A percentile compares a stretch with the other conserved stretches of the same genome.
Conservation (phyloP, 2,329 filamentous ascomycete genomes). For the Fusarium continuum region DNA sequence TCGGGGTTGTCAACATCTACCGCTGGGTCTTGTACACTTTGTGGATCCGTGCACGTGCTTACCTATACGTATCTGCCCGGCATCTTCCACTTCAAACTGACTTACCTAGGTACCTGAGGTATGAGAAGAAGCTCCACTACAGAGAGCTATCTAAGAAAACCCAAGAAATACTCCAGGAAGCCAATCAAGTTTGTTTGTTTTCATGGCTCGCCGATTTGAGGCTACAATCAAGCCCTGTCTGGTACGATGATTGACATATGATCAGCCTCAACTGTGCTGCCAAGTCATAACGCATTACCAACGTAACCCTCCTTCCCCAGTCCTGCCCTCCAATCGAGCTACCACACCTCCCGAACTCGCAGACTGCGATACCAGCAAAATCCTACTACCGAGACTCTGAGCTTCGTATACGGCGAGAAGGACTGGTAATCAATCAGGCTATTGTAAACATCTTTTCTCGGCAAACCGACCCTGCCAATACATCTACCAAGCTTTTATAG, state of each 20-base stretch:
- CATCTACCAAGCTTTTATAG: no score
- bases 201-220: background rate
- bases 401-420: background rate
- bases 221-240: background rate
- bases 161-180: background rate
- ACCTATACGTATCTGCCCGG: background rate
- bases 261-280: background rate
- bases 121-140: constrained; percentile 22
- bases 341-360: background rate
- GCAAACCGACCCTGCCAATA: background rate
- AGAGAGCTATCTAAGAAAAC: constrained; percentile 21
- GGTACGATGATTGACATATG: background rate
- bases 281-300: constrained; percentile 7
- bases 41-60: background rate
- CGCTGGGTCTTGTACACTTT: no score
- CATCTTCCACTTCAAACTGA: background rate
- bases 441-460: no score
- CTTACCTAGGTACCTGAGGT: no score
- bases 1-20: no score
- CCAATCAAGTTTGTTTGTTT: background rate
- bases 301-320: constrained; percentile 2
- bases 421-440: no score
- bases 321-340: background rate
- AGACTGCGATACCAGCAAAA: background rate
- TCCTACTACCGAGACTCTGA: background rate